phyloP scores from a whole-genome alignment of 768 basidiomycete species.

The Lactarius hengduanensis region DNA sequence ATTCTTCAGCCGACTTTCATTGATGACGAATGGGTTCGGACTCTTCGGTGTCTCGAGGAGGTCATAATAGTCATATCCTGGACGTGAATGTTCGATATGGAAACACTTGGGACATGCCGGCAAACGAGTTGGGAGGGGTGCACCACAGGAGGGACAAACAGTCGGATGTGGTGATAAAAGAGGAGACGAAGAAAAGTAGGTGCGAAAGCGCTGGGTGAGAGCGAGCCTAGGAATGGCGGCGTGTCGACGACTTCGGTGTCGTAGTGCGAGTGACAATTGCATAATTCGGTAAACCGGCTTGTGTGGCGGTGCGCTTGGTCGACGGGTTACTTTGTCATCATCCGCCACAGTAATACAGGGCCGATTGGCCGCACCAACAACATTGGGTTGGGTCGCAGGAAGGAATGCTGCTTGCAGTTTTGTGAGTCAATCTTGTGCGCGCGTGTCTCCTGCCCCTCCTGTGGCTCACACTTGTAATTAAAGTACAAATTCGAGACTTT shows the following conservation, averaged over 20 bases:
- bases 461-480: no score
- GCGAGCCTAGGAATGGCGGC: not conserved
- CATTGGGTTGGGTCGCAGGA: no score
- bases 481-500: no score
- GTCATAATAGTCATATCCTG: constrained; percentile 54
- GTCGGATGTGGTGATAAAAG: not conserved
- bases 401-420: no score
- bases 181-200: not conserved
- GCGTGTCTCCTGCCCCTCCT: no score
- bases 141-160: constrained; percentile 62
- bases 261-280: not conserved
- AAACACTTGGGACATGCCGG: constrained; percentile 78
- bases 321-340: no score
- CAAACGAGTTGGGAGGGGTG: constrained; percentile 56
- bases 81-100: constrained; percentile 43
- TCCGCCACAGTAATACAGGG: no score
- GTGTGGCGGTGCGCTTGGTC: no score
- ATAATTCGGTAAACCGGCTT: no score
- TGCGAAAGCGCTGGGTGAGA: not conserved
- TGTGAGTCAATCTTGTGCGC: no score
- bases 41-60: constrained; percentile 61
- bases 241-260: not conserved
- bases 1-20: constrained; percentile 55
- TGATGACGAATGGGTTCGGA: constrained; percentile 71
- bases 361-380: no score